Conservation (phyloP, 106 monocot species). For the Platanthera zijinensis region DNA sequence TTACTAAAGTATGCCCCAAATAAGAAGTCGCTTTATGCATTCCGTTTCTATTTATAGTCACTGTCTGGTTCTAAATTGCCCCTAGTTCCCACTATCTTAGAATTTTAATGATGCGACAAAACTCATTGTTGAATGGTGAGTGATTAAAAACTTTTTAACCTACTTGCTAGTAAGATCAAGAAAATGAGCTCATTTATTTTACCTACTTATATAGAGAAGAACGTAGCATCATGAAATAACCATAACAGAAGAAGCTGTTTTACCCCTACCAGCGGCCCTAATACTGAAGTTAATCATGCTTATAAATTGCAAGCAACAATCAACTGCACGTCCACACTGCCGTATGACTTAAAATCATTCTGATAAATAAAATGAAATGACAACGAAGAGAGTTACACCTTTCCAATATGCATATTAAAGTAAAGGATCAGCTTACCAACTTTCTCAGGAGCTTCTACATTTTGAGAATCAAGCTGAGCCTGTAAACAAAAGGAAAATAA, state of each 20-base stretch:
- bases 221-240: background rate
- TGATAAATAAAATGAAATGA: background rate
- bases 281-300: background rate
- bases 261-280: background rate
- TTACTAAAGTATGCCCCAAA: no score
- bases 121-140: background rate
- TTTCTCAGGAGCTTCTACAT: slow-evolving; percentile 28
- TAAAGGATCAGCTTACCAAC: slow-evolving; percentile 43
- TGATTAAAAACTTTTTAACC: background rate
- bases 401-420: background rate
- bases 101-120: background rate
- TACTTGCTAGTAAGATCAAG: background rate
- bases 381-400: background rate
- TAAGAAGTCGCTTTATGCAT: no score
- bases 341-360: background rate
- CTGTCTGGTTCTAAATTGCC: no score
- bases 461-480: slow-evolving; percentile 55
- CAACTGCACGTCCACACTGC: background rate
- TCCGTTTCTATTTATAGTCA: no score
- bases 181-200: background rate
- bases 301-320: background rate
- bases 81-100: background rate
- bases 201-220: background rate
- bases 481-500: slow-evolving; percentile 11
- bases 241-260: background rate